Evolutionary conservation across 441 rosid species (phyloP), one percentile per base, ranked within the genome.

Genomic region (Populus hybrid): DNA sequence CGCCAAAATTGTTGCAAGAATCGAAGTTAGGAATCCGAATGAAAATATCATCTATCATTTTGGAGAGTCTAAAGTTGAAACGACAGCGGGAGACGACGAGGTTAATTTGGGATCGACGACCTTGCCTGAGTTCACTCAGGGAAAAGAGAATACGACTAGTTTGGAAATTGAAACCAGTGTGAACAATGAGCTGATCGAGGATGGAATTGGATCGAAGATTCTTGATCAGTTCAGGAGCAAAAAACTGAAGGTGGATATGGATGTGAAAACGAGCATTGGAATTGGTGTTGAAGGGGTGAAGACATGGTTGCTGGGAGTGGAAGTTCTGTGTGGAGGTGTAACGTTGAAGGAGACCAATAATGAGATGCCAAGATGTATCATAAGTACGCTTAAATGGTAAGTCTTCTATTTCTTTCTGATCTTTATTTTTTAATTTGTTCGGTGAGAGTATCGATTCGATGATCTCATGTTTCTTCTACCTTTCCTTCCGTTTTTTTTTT

Each of bases 11-110:
- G 54, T 81, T 14, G 86, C 88, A 4, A 82, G 82, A 20, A 86
- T 93, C 1, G 88, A 90, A 82, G 80, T 87, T 32, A 83, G 71
- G 82, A 93, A 90, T 54, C 92, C 97, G 0, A 93, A 91, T 81
- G 18, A 77, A 0, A 87, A 77, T 73, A 72, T 93, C 63, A 87
- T 78, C 16, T 82, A 83, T 32, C 85, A 83, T 61, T 90, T 88
- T 74, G 89, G 93, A 0, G 40, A 23, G 79, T 80, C 86, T 4
- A 40, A 75, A n/a, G 82, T 91, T 28, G 85, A 57, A 26, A 68
- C 86, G 66, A 79, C 80, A 8, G 70, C 77, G 1, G 90, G 88
- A 1, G 7, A 26, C 0, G 87, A 77, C 11, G 83, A 81, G 50
- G 85, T 74, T 6, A 79, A 80, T 1, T 74, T 90, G 79, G 95